Conservation (phyloP, 345 rosid genomes). For the Triadica sebifera region DNA sequence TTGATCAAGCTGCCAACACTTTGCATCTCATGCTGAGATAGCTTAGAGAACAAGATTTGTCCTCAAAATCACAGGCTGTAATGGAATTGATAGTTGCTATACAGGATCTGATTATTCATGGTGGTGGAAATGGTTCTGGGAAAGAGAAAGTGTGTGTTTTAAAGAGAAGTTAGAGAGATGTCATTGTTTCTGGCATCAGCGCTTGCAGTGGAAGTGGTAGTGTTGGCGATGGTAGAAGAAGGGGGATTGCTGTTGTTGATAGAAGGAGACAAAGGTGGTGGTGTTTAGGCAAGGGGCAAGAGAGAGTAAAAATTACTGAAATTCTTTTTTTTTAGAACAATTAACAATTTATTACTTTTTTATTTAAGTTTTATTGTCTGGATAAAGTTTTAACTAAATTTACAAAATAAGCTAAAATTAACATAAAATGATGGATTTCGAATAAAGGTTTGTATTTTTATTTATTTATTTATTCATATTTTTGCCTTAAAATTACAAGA, state of each 20-base stretch:
- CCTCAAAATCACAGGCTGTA: slow-evolving; percentile 1
- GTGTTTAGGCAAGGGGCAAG: neutral
- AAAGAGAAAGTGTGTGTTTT: neutral
- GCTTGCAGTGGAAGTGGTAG: neutral
- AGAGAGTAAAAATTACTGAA: neutral
- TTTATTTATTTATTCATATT: no score
- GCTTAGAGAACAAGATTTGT: neutral
- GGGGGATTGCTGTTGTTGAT: neutral
- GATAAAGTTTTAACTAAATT: neutral
- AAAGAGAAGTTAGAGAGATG: neutral
- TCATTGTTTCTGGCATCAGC: neutral
- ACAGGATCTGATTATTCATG: neutral
- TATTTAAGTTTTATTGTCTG: no score
- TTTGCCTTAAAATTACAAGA: neutral
- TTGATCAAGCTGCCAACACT: no score
- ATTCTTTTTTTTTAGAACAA: no score
- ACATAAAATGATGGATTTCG: neutral
- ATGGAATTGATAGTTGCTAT: neutral
- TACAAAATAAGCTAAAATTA: neutral
- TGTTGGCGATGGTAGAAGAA: neutral
- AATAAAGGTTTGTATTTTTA: neutral
- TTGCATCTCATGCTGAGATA: neutral
- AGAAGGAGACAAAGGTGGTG: neutral
- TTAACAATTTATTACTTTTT: no score
- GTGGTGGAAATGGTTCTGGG: neutral